Evolutionary conservation across 2,329 filamentous ascomycete species (phyloP), one percentile per base, ranked within the genome.

Genomic region (Penicillium olsonii): DNA sequence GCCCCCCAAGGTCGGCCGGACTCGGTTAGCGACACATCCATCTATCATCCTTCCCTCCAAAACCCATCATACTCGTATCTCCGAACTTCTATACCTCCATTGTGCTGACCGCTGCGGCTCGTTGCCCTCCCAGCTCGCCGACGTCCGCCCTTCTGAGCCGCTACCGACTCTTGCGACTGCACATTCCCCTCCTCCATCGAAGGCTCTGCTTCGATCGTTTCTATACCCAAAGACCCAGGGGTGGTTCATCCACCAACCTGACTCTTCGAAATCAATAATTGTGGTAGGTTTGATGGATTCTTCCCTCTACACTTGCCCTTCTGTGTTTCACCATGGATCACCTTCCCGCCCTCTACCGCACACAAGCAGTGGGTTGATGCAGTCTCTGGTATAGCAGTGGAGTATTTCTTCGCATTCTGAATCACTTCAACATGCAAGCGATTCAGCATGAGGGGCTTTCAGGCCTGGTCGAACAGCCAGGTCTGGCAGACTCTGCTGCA

Each of bases 271-370:
- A 55, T 48, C 59, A 54, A 60, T 59, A 61, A 50, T 60, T 64
- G 67, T 65, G 67, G 66, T 70, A 68, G 65, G 68, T 71, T 63
- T 47, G 66, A 67, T 64, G 62, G 65, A 66, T 61, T 61, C 59
- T 61, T 55, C 64, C 57, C 52, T 57, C 48, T 54, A 56, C 52
- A 53, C 48, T 48, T 55, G 53, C 52, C 57, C 59, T 60, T 55
- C 53, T 58, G 56, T 57, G 54, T 56, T 58, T 56, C 54, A 62
- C 47, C 55, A 59, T 66, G 57, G 52, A 55, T 58, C 55, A 56
- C 55, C 46, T 56, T 52, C 55, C 50, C 43, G 43, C 52, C 43
- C 41, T 55, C 59, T 55, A 56, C 53, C 56, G 56, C 56, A 58
- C 44, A 60, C 53, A 61, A 64, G 55, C 64, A 66, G 54, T 59